Evolutionary conservation across 192 early-diverging fungal genomes (phyloP).

Genomic region (Coemansia sp.): DNA sequence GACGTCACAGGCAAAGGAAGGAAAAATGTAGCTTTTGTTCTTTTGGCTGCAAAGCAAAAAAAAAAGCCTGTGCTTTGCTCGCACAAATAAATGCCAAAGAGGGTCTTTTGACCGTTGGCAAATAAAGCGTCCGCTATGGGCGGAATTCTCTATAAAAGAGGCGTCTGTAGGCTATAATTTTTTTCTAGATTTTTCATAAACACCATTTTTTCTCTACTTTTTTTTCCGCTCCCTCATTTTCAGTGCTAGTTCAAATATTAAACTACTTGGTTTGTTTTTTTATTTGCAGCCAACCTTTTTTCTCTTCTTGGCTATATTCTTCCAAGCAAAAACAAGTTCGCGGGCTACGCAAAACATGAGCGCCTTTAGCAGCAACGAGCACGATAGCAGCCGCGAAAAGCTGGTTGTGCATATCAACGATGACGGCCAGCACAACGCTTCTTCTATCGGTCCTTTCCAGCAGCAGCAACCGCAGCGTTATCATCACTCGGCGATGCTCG

Average conservation of each 20-base stretch:
- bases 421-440: not conserved
- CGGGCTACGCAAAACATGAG: too few species aligned
- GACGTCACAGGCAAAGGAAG: too few species aligned
- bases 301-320: not conserved
- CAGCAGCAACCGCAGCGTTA: not conserved
- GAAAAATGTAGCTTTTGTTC: too few species aligned
- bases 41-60: too few species aligned
- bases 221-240: too few species aligned
- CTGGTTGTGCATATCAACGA: not conserved
- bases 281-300: slow-evolving; percentile 1
- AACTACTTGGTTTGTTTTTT: too few species aligned
- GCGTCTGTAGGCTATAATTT: too few species aligned
- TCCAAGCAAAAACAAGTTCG: not conserved
- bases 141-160: too few species aligned
- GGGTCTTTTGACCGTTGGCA: not conserved
- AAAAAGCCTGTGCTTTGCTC: too few species aligned
- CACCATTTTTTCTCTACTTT: not conserved
- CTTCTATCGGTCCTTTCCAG: not conserved
- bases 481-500: not conserved
- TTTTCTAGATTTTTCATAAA: too few species aligned
- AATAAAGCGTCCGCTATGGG: not conserved
- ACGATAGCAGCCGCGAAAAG: not conserved
- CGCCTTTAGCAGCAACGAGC: not conserved
- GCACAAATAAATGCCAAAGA: too few species aligned
- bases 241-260: too few species aligned